Conservation (phyloP, 164 flowering plant genomes). For the Berberis vulgaris region DNA sequence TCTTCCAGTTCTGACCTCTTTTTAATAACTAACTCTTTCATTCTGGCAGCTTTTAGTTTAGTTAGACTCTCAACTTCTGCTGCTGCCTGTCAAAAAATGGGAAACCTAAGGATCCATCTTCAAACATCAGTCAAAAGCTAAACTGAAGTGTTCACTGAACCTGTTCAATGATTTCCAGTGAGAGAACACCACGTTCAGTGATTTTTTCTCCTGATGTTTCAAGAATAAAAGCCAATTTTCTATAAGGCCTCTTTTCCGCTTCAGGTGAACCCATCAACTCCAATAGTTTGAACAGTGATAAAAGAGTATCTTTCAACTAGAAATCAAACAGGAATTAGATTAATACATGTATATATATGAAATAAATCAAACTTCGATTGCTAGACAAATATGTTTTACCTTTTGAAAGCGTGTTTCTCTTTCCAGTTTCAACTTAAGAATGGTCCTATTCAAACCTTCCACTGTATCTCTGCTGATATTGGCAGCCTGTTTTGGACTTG, state of each 20-base stretch:
- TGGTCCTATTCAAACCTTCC: conserved; percentile 61
- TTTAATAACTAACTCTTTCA: conserved; percentile 86
- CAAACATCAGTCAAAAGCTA: neutral
- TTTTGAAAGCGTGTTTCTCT: conserved; percentile 57
- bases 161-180: conserved; percentile 70
- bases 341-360: neutral
- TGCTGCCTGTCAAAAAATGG: neutral
- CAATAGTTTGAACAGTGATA: conserved; percentile 66
- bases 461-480: conserved; percentile 68
- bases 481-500: conserved; percentile 43
- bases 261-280: conserved; percentile 75
- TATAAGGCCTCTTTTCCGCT: conserved; percentile 45
- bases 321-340: conserved; percentile 7
- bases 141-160: conserved; percentile 19
- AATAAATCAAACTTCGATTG: no score
- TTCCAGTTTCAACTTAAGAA: conserved; percentile 52
- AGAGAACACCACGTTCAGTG: conserved; percentile 55
- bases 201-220: conserved; percentile 45
- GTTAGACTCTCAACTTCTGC: conserved; percentile 67
- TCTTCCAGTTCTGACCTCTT: conserved; percentile 83
- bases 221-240: conserved; percentile 32
- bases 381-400: conserved; percentile 27
- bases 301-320: conserved; percentile 62
- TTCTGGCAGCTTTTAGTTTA: conserved; percentile 79
- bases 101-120: neutral